Conservation (phyloP, 2,329 filamentous ascomycete genomes). For the Pseudocercospora eumusae region DNA sequence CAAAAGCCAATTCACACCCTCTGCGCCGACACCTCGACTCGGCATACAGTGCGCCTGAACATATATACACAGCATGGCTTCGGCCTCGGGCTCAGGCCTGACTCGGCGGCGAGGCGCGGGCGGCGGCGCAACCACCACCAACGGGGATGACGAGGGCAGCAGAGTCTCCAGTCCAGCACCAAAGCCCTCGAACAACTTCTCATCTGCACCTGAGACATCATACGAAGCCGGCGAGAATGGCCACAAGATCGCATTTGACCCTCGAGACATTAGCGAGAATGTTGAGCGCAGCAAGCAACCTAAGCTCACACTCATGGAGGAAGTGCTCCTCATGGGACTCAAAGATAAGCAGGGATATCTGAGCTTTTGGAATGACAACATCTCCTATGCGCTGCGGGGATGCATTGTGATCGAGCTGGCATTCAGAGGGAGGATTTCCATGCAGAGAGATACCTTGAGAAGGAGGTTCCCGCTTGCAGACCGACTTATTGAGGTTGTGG, state of each 20-base stretch:
- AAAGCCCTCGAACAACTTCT: constrained; percentile 59
- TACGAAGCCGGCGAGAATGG: constrained; percentile 88
- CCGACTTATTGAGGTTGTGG: constrained; percentile 92
- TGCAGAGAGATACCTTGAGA: constrained; percentile 94
- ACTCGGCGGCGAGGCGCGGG: constrained; percentile 68
- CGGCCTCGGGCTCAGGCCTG: constrained; percentile 72
- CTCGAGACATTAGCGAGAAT: constrained; percentile 94
- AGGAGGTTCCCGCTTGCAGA: constrained; percentile 91
- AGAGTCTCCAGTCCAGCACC: constrained; percentile 67
- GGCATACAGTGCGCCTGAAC: constrained; percentile 9
- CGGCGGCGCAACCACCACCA: constrained; percentile 54
- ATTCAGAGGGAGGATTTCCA: constrained; percentile 92
- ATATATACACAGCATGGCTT: constrained; percentile 54
- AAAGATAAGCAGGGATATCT: constrained; percentile 99
- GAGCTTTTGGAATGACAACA: constrained; percentile 99
- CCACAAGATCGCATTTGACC: constrained; percentile 98
- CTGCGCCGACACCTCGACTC: constrained; percentile 2
- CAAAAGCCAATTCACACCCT: constrained; percentile 12
- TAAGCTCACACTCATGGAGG: constrained; percentile 98
- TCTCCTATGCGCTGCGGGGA: constrained; percentile 93
- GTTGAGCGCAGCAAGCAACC: constrained; percentile 96
- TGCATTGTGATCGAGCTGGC: constrained; percentile 98
- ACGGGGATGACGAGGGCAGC: constrained; percentile 62
- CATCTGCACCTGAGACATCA: constrained; percentile 69
- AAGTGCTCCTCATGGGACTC: constrained; percentile 88